phyloP scores from a whole-genome alignment of 164 flowering plant genomes.

The Dillenia turbinata region DNA sequence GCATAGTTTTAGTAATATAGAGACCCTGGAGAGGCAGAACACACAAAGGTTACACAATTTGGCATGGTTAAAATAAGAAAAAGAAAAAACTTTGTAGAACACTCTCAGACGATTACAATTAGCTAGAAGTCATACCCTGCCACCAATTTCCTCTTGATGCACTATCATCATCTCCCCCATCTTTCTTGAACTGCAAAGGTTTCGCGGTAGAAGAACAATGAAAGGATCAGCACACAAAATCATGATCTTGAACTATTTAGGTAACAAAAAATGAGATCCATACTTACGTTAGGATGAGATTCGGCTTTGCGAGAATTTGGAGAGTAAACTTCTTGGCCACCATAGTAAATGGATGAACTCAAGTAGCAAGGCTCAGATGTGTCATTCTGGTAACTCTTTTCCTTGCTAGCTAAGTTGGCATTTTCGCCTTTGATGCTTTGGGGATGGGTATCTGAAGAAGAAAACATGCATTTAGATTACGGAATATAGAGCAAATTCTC shows the following conservation, averaged over 20 bases:
- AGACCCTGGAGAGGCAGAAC: slow-evolving; percentile 44
- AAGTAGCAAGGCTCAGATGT: slow-evolving; percentile 50
- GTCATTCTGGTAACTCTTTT: slow-evolving; percentile 32
- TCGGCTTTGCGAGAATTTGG: slow-evolving; percentile 27
- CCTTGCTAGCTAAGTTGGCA: slow-evolving; percentile 21
- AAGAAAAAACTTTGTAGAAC: neutral
- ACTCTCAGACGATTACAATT: too few species aligned
- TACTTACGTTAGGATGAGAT: slow-evolving; percentile 47
- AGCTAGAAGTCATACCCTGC: slow-evolving; percentile 48
- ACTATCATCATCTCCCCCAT: slow-evolving; percentile 50
- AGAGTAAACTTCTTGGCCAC: slow-evolving; percentile 74
- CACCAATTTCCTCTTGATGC: slow-evolving; percentile 94
- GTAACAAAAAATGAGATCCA: too few species aligned
- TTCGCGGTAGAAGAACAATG: too few species aligned
- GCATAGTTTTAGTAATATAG: slow-evolving; percentile 50
- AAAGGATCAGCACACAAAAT: too few species aligned
- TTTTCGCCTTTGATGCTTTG: slow-evolving; percentile 16
- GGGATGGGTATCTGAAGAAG: slow-evolving; percentile 8
- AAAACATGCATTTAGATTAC: neutral
- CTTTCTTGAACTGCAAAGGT: slow-evolving; percentile 47
- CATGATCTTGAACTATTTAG: too few species aligned
- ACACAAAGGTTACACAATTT: too few species aligned
- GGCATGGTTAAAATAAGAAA: neutral
- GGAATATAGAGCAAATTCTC: neutral
- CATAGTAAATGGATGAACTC: slow-evolving; percentile 81